These are phyloP conservation scores for Penicillium sp. DNA, from an alignment of 2,329 filamentous ascomycete species.

Conservation along the genomic window DNA sequence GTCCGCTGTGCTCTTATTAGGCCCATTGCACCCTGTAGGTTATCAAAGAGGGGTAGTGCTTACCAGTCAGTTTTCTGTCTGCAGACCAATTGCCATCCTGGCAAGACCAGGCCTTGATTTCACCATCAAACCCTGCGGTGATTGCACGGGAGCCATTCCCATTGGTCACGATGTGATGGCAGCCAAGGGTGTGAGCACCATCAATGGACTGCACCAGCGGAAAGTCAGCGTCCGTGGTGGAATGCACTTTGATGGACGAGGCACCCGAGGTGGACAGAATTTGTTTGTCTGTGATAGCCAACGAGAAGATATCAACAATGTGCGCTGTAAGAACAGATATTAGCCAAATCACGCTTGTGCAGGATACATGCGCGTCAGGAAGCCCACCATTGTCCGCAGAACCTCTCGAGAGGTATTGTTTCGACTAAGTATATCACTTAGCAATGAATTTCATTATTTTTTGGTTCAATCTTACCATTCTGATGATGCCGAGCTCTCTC, in stretches of 20 bases:
- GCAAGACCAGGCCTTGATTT: slow-evolving; percentile 77
- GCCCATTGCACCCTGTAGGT: background rate
- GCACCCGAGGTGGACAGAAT: slow-evolving; percentile 83
- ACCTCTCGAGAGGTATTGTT: slow-evolving; percentile 94
- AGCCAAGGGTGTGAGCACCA: slow-evolving; percentile 80
- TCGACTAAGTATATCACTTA: slow-evolving; percentile 62
- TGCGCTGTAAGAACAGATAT: slow-evolving; percentile 59
- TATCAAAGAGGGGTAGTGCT: slow-evolving; percentile 16
- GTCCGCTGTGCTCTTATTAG: slow-evolving; percentile 14
- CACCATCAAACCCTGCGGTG: slow-evolving; percentile 84
- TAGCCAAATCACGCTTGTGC: slow-evolving; percentile 21
- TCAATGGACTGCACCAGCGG: slow-evolving; percentile 76
- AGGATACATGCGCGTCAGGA: background rate
- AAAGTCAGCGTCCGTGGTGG: slow-evolving; percentile 67
- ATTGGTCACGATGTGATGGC: slow-evolving; percentile 79
- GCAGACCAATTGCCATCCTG: slow-evolving; percentile 55
- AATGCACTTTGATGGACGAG: slow-evolving; percentile 76
- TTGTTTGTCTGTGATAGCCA: slow-evolving; percentile 70
- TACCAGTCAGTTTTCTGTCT: slow-evolving; percentile 48
- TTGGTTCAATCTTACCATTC: slow-evolving; percentile 1
- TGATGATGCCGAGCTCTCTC: background rate
- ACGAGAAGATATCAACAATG: slow-evolving; percentile 76
- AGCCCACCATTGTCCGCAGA: slow-evolving; percentile 77
- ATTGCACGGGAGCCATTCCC: slow-evolving; percentile 69
- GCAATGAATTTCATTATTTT: slow-evolving; percentile 3